phyloP scores from a whole-genome alignment of 495 filamentous ascomycete species.

The Neurospora sp. region DNA sequence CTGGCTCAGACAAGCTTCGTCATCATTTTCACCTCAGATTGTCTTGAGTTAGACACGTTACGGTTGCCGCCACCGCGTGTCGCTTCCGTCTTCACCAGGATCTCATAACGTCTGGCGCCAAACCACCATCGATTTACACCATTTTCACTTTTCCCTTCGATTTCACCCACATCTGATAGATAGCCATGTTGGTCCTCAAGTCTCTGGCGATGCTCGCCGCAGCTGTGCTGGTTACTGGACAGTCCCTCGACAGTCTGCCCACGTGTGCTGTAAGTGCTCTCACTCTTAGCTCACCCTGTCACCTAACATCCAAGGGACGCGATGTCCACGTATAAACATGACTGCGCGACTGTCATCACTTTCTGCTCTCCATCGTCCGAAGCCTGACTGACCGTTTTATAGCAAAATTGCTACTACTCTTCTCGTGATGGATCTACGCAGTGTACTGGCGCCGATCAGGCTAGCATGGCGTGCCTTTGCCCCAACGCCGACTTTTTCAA shows the following conservation, averaged over 20 bases:
- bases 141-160: not conserved
- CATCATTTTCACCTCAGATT: not conserved
- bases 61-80: not conserved
- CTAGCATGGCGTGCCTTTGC: slow-evolving; percentile 19
- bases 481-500: slow-evolving; percentile 7
- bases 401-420: slow-evolving; percentile 17
- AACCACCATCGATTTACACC: not conserved
- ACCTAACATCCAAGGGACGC: not conserved
- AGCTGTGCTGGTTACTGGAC: slow-evolving; percentile 10
- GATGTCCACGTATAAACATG: not conserved
- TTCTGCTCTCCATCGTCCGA: not conserved
- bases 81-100: not conserved
- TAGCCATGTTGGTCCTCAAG: slow-evolving; percentile 12
- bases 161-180: not conserved
- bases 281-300: not conserved
- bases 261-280: slow-evolving; percentile 18
- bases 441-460: slow-evolving; percentile 9
- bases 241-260: slow-evolving; percentile 13
- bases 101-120: not conserved
- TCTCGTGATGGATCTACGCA: not conserved
- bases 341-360: not conserved
- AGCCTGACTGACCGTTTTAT: slow-evolving; percentile 7
- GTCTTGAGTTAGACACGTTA: not conserved
- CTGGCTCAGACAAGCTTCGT: not conserved
- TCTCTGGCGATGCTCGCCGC: slow-evolving; percentile 13